Evolutionary conservation across 1,284 basidiomycete species (phyloP), one percentile per base, ranked within the genome.

Genomic region (Cutaneotrichosporon daszewskae): DNA sequence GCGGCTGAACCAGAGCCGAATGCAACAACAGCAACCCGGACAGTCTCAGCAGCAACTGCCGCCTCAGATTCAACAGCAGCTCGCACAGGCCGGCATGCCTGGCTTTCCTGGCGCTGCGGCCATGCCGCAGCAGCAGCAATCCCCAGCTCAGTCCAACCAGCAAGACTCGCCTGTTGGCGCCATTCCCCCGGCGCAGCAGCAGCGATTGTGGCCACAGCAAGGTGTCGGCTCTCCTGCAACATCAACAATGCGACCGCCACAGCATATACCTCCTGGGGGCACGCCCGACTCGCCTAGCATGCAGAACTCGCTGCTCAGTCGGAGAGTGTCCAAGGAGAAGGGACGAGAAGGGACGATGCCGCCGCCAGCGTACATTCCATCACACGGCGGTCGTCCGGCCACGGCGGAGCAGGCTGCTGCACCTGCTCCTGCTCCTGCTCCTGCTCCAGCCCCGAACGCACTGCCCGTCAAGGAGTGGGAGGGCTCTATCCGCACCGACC

Each of bases 401-500:
- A 41, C 51, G 5, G 41, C 52, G 9, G 43, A 42, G 23, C 38
- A 39, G 24, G 17, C 37, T 13, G 32, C 38, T 3, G 24, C 36
- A 43, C 46, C 51, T 43, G 45, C 51, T 19, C 58, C 59, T 6
- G 53, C 62, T 40, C 71, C 51, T 43, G 72, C 50, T 44, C 69
- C 60, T 27, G 60, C 59, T 20, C 39, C 39, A 20, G 18, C 37
- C 6, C 28, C 28, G 8, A n/a, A 11, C 16, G 28, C 13, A 8
- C 50, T 70, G 10, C 71, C 67, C 0, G 59, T 69, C 16, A 59
- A 60, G 47, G 66, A 63, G 31, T 72, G 69, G 69, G 58, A 66
- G 48, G 34, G 43, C 5, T 47, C 56, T 58, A 75, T 72, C 12
- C 73, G 74, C 8, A 73, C 82, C 44, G 81, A 82, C 61, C 76